Percentiles rank a stretch among this genome's conserved stretches.
Evolutionary conservation across 176 grass and related monocot species (phyloP).

Genomic region (Chrysopogon serrulatus): DNA sequence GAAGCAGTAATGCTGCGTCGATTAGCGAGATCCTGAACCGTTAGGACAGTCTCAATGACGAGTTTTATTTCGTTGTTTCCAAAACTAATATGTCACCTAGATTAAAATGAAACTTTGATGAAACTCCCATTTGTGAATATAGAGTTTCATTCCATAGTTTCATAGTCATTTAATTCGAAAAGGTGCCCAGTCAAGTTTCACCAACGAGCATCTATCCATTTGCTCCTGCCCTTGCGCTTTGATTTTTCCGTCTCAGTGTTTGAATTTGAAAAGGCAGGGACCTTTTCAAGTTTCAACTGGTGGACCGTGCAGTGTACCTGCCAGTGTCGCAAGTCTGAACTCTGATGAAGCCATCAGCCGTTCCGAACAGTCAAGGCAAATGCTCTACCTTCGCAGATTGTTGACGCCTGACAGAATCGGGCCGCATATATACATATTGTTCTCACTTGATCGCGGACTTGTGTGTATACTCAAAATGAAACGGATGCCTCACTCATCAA

Average conservation of each 20-base stretch:
- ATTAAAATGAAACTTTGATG: too few species aligned
- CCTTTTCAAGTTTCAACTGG: background rate
- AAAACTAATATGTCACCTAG: too few species aligned
- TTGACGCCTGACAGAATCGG: background rate
- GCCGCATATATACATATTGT: background rate
- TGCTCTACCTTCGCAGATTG: background rate
- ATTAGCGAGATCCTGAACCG: too few species aligned
- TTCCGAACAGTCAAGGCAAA: background rate
- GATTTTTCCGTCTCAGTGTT: background rate
- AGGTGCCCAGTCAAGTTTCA: background rate
- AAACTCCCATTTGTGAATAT: too few species aligned
- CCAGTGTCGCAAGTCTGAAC: too few species aligned
- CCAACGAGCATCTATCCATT: background rate
- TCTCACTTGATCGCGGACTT: background rate
- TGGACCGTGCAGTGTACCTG: background rate
- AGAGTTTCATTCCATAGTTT: too few species aligned
- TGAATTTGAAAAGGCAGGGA: background rate
- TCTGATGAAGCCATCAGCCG: background rate
- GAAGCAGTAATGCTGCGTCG: too few species aligned
- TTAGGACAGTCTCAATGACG: too few species aligned
- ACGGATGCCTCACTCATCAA: too few species aligned
- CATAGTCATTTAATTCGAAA: too few species aligned
- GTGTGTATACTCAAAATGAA: too few species aligned
- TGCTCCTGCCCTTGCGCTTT: background rate
- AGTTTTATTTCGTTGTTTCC: too few species aligned